phyloP scores from a whole-genome alignment of 495 filamentous ascomycete genomes.

The Tricharina praecox region DNA sequence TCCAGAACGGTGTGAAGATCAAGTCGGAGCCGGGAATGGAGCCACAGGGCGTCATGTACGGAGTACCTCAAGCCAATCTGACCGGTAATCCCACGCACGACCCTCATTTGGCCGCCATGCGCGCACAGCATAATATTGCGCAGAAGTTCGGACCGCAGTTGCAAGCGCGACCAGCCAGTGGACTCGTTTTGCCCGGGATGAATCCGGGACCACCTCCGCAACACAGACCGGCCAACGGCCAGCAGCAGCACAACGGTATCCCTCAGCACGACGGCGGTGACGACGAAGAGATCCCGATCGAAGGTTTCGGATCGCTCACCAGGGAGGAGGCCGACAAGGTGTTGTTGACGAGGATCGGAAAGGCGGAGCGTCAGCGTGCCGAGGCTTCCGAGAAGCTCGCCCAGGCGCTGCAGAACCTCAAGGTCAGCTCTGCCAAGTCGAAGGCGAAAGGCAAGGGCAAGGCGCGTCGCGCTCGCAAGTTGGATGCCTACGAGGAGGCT shows the following conservation, averaged over 20 bases:
- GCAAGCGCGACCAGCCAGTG: conserved; percentile 27
- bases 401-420: conserved; percentile 27
- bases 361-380: conserved; percentile 21
- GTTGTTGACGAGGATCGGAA: conserved; percentile 18
- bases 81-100: conserved; percentile 24
- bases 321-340: conserved; percentile 21
- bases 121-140: conserved; percentile 30
- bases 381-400: conserved; percentile 22
- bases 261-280: conserved; percentile 58
- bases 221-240: conserved; percentile 15
- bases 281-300: conserved; percentile 35
- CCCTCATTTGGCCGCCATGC: conserved; percentile 27
- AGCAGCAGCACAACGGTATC: conserved; percentile 32
- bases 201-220: conserved; percentile 10
- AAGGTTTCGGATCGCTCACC: conserved; percentile 27
- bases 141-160: conserved; percentile 40
- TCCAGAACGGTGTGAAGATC: conserved; percentile 36
- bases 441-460: conserved; percentile 24
- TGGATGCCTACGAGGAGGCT: conserved; percentile 22
- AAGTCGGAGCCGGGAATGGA: conserved; percentile 58
- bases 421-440: conserved; percentile 27
- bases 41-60: conserved; percentile 27
- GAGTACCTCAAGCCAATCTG: conserved; percentile 6
- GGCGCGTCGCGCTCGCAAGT: conserved; percentile 20
- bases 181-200: conserved; percentile 19